These are phyloP conservation scores for Cercophora sp. DNA, from an alignment of 495 filamentous ascomycete species.

Conservation along the genomic window DNA sequence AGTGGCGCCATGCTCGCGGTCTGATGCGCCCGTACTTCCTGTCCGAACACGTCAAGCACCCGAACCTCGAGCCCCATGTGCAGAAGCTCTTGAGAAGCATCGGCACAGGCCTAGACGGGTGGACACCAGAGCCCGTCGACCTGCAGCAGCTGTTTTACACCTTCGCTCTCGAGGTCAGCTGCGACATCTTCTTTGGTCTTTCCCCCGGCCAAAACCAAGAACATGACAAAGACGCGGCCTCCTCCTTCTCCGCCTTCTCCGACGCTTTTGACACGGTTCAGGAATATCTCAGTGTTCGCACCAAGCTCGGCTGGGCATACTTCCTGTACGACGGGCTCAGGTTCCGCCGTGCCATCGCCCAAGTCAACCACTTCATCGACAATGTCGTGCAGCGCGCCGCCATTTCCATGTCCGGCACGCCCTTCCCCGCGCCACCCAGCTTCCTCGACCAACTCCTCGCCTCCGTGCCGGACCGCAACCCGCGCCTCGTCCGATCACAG, in stretches of 20 bases:
- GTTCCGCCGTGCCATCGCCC: background rate
- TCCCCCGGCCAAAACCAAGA: background rate
- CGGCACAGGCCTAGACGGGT: background rate
- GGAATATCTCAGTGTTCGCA: background rate
- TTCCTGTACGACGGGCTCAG: background rate
- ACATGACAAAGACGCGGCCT: too few species aligned
- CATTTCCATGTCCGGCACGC: background rate
- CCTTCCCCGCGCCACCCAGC: background rate
- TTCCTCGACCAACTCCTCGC: slow-evolving; percentile 1
- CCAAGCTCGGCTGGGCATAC: background rate
- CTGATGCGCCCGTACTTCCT: background rate
- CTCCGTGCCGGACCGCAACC: background rate
- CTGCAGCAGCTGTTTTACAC: slow-evolving; percentile 53
- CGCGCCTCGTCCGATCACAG: background rate
- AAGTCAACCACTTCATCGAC: slow-evolving; percentile 1
- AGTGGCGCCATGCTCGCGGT: background rate
- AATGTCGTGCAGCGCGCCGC: background rate
- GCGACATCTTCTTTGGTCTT: slow-evolving; percentile 17
- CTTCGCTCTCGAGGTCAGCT: slow-evolving; percentile 22
- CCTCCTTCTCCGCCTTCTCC: background rate
- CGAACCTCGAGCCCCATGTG: background rate
- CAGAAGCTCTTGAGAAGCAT: background rate
- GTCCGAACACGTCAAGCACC: background rate
- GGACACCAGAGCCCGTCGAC: slow-evolving; percentile 34
- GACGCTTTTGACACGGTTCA: background rate